Base-by-base conservation (phyloP, 305 asterid genomes). In the Solanum hybrid region DNA sequence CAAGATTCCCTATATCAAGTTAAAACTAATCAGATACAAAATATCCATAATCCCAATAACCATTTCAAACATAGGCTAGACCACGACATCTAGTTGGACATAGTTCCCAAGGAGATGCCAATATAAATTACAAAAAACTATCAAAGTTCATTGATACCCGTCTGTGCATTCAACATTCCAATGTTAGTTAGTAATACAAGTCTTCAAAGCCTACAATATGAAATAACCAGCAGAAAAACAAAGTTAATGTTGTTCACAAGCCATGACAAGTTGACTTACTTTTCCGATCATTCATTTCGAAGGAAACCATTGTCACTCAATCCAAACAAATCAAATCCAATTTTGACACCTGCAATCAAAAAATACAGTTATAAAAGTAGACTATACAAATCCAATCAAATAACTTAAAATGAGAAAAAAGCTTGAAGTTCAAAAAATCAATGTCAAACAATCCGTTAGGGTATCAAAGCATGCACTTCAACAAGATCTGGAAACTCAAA, bases 211-310 rank as follows among this genome's bases (percentile, higher is more conserved):
- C 22, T 71, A 14, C n/a, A 73, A 29, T 13, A 73, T 13, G 79
- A 82, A 78, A 78, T 78, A 36, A 16, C 18, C 76, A 69, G 79
- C 79, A 29, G 79, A 16, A 87, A 61, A 75, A 61, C 42, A 40
- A 87, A 75, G 34, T 4, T 12, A 81, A 26, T 24, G 28, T 81
- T 40, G n/a, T 39, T 81, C 67, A 81, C 24, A 81, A 81, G 86
- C 69, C 24, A 39, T 34, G 42, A 40, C 69, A 24, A n/a, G 88
- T 37, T 10, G 86, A 89, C 93, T 90, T 89, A 94, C 95, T 93
- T 89, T 94, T 93, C 7, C 95, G 94, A 90, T 94, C 94, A 92
- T 93, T 94, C 95, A 94, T 94, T 92, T 94, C 95, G 86, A 92
- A 91, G 90, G 96, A 92, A 93, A 94, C 90, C 96, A 93, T 93